These are phyloP conservation scores for Lophiostoma macrostomum DNA, from an alignment of 495 filamentous ascomycete species.

Conservation along the genomic window DNA sequence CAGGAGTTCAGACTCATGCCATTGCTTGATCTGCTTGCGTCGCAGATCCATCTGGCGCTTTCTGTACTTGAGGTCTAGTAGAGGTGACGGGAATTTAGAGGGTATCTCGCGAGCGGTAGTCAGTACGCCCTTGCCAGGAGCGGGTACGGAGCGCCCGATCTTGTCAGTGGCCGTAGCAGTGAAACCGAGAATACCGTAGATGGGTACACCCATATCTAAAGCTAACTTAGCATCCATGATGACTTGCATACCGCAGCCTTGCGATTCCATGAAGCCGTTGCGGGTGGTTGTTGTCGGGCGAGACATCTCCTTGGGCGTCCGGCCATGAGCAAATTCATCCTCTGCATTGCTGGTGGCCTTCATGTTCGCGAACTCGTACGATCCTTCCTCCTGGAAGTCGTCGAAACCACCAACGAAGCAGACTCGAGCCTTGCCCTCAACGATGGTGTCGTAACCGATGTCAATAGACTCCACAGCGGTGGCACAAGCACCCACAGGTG, in stretches of 20 bases:
- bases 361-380: conserved; percentile 99
- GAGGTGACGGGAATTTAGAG: conserved; percentile 87
- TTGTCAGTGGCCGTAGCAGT: conserved; percentile 99
- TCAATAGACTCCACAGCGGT: conserved; percentile 97
- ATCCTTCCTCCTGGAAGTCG: conserved; percentile 98
- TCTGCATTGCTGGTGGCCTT: conserved; percentile 97
- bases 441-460: conserved; percentile 95
- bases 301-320: conserved; percentile 96
- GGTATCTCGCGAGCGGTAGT: conserved; percentile 92
- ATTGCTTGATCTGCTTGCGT: conserved; percentile 86
- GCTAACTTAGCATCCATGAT: conserved; percentile 97
- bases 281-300: conserved; percentile 93
- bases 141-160: conserved; percentile 95
- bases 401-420: conserved; percentile 99
- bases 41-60: conserved; percentile 90
- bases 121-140: conserved; percentile 92
- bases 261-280: conserved; percentile 99
- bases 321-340: conserved; percentile 91
- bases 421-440: conserved; percentile 93
- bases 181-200: conserved; percentile 89
- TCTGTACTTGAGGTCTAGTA: conserved; percentile 95
- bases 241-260: conserved; percentile 95
- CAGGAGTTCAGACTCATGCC: conserved; percentile 91
- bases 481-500: conserved; percentile 94
- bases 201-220: conserved; percentile 97